Base-by-base conservation (phyloP, 2,329 filamentous ascomycete genomes). In the Saccharata proteae region DNA sequence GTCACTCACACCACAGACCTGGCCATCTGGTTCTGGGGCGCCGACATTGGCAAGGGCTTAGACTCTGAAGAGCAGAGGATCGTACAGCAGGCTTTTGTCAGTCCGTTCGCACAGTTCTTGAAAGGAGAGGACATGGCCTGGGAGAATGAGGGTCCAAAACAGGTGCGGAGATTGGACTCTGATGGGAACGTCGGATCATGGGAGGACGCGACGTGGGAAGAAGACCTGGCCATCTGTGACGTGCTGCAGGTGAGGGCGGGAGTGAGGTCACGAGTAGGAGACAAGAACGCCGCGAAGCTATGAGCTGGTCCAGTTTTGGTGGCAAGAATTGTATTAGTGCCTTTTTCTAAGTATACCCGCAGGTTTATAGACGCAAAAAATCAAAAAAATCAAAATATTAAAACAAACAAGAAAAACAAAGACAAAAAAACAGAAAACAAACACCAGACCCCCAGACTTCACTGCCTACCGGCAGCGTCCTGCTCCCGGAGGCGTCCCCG, bases 11-110 rank as follows among this genome's bases (percentile, higher is more conserved):
- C 58, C 0, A 64, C 64, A 1, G 69, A 74, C 38, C 55, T 64
- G 43, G 49, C 57, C 5, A 60, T 72, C 17, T 74, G 69, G 69
- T 67, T 71, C 35, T 72, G 61, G 59, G 69, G 69, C 0, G 59
- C 64, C 39, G 63, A 61, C 2, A 50, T 48, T 4, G 26, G 26
- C 4, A 29, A 25, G 32, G 26, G 22, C 13, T 35, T 72, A 30
- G 55, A 47, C 5, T 44, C 45, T 0, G 40, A 45, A 6, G 69
- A 74, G 46, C 66, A 67, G 43, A 29, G 29, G 5, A 35, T 63
- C 12, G 47, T 65, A 0, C 45, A 40, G 9, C 33, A 40, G 18
- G 47, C 48, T 2, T 58, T 62, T 34, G 55, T 61, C 29, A 43
- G 49, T 14, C 46, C 49, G 1, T 52, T 64, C 16, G 51, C 51